Evolutionary conservation across 495 filamentous ascomycete genomes (phyloP).

Genomic region (Penicillium antarcticum): DNA sequence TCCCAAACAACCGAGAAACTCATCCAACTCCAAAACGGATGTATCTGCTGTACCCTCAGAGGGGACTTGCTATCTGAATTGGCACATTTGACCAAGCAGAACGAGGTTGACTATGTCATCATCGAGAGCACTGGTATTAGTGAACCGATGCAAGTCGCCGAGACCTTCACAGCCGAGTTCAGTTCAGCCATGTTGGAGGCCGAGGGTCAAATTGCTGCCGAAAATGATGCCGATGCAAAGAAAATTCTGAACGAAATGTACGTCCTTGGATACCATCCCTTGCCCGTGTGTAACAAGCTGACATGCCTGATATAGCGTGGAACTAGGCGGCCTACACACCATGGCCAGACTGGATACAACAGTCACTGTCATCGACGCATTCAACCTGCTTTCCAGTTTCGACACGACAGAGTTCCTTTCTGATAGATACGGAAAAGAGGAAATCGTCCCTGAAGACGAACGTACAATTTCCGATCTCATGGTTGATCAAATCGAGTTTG

Average conservation of each 20-base stretch:
- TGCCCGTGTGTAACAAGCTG: background rate
- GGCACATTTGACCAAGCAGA: constrained; percentile 44
- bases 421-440: constrained; percentile 41
- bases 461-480: constrained; percentile 58
- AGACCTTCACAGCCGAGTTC: constrained; percentile 56
- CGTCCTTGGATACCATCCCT: background rate
- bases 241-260: constrained; percentile 40
- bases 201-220: constrained; percentile 25
- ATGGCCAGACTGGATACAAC: constrained; percentile 56
- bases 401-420: constrained; percentile 55
- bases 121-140: constrained; percentile 61
- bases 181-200: constrained; percentile 39
- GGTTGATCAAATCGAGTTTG: constrained; percentile 62
- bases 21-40: constrained; percentile 60
- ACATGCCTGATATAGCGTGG: constrained; percentile 25
- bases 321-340: constrained; percentile 49
- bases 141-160: constrained; percentile 61
- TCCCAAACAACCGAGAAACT: constrained; percentile 52
- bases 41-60: constrained; percentile 60
- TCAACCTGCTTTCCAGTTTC: constrained; percentile 55
- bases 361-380: constrained; percentile 57
- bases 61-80: constrained; percentile 56
- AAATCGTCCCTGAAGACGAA: constrained; percentile 52
- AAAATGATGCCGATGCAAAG: constrained; percentile 28
- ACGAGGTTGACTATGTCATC: constrained; percentile 54